Evolutionary conservation across 352 stramenopile species (phyloP), one percentile per base, ranked within the genome.

Genomic region (Phytophthora sansomeana): DNA sequence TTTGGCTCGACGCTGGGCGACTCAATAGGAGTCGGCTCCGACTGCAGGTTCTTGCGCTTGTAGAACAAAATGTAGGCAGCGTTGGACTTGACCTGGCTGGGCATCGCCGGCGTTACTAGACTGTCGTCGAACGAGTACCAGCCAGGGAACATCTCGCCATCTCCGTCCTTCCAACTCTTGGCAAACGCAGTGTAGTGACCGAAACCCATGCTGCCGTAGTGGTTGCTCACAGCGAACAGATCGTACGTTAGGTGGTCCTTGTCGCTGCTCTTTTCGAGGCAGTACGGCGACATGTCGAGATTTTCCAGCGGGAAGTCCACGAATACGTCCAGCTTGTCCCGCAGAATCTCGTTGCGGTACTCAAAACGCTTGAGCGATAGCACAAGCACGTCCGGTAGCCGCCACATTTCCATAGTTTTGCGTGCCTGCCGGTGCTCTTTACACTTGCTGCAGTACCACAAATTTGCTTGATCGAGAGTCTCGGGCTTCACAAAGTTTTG

Each of bases 141-240:
- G 21, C 81, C 74, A 19, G 81, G 78, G 65, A 80, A 89, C 51
- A 78, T 72, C 51, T 89, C 79, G 39, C 67, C 67, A 52, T 86
- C 73, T 16, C 71, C 73, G 47, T 83, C 75, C 17, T 84, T 74
- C 81, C 83, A 92, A 60, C 78, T 91, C 52, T 82, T 84, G 36
- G 82, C 89, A 60, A 89, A 95, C 26, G 91, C 90, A 13, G 91
- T 97, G 70, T 97, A 97, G 71, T 97, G 91, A 14, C 91, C 91
- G 54, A 93, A 97, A 32, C 85, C 90, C 82, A 96, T 95, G 50
- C 80, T 82, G 38, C 91, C 91, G 47, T 95, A 96, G 75, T 97
- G 91, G 60, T 97, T 97, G 62, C 85, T 91, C 48, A 97, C 90
- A 11, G 83, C 91, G 47, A 95, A 97, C 10, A 97, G 66, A 68